These are phyloP conservation scores for Hirschioporus abietinus DNA, from an alignment of 768 basidiomycete genomes.

Conservation along the genomic window DNA sequence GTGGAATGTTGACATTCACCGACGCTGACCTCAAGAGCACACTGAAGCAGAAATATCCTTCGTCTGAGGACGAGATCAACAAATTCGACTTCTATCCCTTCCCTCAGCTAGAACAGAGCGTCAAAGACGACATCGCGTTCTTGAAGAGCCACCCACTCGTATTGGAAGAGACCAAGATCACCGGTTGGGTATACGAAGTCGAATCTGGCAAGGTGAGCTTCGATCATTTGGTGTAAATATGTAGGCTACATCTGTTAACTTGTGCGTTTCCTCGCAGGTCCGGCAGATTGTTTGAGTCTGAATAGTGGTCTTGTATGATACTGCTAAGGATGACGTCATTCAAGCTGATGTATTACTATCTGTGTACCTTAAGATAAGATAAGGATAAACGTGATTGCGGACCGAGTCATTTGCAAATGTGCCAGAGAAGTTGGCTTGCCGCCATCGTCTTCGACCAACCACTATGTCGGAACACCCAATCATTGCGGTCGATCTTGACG, in stretches of 20 bases:
- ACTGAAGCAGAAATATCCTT: constrained; percentile 42
- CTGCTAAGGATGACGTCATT: not conserved
- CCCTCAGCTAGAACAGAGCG: constrained; percentile 42
- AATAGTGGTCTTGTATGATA: not conserved
- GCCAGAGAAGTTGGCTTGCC: no score
- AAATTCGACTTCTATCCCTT: constrained; percentile 55
- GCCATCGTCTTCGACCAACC: not conserved
- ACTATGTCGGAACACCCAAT: constrained; percentile 17
- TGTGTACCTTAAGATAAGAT: not conserved
- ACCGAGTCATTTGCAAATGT: not conserved
- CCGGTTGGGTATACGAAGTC: constrained; percentile 67
- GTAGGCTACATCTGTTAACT: not conserved
- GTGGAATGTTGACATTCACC: constrained; percentile 67
- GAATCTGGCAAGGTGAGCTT: constrained; percentile 50
- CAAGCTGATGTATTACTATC: not conserved
- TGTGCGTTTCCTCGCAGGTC: not conserved
- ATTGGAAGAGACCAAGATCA: constrained; percentile 45
- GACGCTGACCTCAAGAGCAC: constrained; percentile 42
- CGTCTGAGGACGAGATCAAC: constrained; percentile 29
- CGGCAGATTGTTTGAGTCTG: not conserved
- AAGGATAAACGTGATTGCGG: not conserved
- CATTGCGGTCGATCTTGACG: constrained; percentile 64
- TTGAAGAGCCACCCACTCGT: constrained; percentile 53
- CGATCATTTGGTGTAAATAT: not conserved
- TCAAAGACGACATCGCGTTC: constrained; percentile 53